Conservation (phyloP, 2,329 filamentous ascomycete species). For the Verticillium nubilum region DNA sequence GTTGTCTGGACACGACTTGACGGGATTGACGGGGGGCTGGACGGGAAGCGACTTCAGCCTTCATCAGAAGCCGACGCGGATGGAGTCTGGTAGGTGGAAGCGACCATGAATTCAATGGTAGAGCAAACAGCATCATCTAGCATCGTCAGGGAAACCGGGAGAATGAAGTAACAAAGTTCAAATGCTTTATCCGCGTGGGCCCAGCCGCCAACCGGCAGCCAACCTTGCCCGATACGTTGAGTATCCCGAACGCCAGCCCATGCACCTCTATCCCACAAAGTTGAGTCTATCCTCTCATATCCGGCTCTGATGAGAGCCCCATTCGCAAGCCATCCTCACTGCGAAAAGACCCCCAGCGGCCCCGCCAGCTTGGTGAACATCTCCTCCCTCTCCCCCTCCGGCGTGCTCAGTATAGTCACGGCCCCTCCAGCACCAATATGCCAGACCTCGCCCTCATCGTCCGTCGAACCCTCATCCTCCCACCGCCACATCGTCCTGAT, state of each 20-base stretch:
- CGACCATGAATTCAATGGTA: no score
- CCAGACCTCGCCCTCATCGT: slow-evolving; percentile 56
- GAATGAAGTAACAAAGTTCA: neutral
- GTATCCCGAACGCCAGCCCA: slow-evolving; percentile 14
- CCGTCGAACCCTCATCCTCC: slow-evolving; percentile 49
- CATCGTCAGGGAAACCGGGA: neutral
- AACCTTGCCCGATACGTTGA: slow-evolving; percentile 23
- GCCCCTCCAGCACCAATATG: slow-evolving; percentile 85
- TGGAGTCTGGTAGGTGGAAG: no score
- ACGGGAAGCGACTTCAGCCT: no score
- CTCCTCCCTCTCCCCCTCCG: slow-evolving; percentile 80
- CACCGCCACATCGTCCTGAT: slow-evolving; percentile 77
- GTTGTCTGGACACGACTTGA: no score
- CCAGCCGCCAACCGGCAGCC: no score
- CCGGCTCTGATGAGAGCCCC: no score
- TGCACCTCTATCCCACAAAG: neutral
- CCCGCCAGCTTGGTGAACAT: slow-evolving; percentile 73
- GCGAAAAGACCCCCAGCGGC: slow-evolving; percentile 46
- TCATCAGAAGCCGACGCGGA: no score
- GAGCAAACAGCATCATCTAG: neutral
- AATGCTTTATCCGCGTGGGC: neutral
- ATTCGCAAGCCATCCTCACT: slow-evolving; percentile 9
- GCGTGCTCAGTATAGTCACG: slow-evolving; percentile 77
- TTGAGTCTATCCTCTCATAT: neutral
- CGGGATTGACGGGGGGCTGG: no score